These are phyloP conservation scores for Alternaria hordeiaustralica DNA, from an alignment of 2,329 filamentous ascomycete genomes.

Conservation along the genomic window DNA sequence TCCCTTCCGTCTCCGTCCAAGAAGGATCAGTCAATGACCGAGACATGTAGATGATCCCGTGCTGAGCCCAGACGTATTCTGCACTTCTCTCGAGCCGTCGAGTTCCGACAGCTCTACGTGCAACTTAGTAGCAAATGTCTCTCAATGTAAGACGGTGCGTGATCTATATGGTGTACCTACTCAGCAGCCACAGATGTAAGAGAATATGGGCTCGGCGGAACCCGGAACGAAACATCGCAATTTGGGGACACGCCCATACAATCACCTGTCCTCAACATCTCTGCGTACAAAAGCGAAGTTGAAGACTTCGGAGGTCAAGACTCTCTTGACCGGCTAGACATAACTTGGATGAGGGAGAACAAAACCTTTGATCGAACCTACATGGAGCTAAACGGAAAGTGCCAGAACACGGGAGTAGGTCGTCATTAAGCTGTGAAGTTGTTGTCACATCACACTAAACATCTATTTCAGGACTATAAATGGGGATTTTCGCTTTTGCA, in stretches of 20 bases:
- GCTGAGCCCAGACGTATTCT: fast-evolving
- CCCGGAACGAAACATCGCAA: background rate
- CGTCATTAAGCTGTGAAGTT: fast-evolving
- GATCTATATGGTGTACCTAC: background rate
- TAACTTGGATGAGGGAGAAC: background rate
- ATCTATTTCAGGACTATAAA: fast-evolving
- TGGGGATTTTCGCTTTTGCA: background rate
- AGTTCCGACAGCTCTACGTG: background rate
- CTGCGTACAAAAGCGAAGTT: background rate
- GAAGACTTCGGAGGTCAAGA: fast-evolving
- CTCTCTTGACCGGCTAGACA: fast-evolving
- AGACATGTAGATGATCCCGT: background rate
- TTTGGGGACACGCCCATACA: background rate
- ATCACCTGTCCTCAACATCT: background rate
- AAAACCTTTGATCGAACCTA: background rate
- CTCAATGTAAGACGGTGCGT: background rate
- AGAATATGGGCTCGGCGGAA: background rate
- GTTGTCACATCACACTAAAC: fast-evolving
- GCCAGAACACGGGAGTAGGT: background rate
- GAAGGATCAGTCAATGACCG: background rate
- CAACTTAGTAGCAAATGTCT: background rate
- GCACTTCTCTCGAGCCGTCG: fast-evolving
- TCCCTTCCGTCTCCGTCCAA: background rate
- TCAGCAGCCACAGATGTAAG: background rate
- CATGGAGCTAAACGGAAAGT: background rate